Evolutionary conservation across 768 basidiomycete genomes (phyloP).

Genomic region (Amanita pallidorosea): DNA sequence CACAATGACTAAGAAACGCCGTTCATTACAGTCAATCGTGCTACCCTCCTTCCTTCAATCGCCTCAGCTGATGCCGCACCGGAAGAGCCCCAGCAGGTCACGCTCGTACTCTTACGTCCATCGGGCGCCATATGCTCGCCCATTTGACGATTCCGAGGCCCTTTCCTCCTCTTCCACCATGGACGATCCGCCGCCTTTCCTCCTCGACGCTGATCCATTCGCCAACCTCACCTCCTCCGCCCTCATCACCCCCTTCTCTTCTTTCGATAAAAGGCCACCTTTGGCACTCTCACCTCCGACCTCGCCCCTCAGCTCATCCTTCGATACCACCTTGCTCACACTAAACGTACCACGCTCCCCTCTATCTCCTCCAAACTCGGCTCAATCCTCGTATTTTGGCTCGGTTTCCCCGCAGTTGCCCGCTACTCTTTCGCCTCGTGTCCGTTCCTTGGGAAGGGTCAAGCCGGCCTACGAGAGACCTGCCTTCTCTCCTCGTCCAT

Average conservation of each 20-base stretch:
- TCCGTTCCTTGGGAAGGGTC: slow-evolving; percentile 9
- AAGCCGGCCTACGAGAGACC: slow-evolving; percentile 35
- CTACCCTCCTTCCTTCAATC: slow-evolving; percentile 1
- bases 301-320: slow-evolving; percentile 13
- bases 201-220: slow-evolving; percentile 6
- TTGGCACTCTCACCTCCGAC: slow-evolving; percentile 37
- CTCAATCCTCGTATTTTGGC: slow-evolving; percentile 3
- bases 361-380: slow-evolving; percentile 8
- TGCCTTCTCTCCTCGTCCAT: slow-evolving; percentile 37
- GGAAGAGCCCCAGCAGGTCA: neutral
- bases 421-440: slow-evolving; percentile 8
- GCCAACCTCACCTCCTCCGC: neutral
- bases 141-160: neutral
- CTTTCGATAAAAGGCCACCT: neutral
- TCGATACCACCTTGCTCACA: neutral
- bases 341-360: slow-evolving; percentile 7
- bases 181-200: slow-evolving; percentile 1
- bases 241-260: slow-evolving; percentile 10
- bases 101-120: neutral
- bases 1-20: slow-evolving; percentile 3
- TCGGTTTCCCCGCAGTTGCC: neutral
- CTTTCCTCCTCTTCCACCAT: neutral
- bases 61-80: neutral
- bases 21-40: neutral
- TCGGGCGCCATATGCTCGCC: neutral